Base-by-base conservation (phyloP, 1,139 yeast species). In the Debaryomyces coudertii region DNA sequence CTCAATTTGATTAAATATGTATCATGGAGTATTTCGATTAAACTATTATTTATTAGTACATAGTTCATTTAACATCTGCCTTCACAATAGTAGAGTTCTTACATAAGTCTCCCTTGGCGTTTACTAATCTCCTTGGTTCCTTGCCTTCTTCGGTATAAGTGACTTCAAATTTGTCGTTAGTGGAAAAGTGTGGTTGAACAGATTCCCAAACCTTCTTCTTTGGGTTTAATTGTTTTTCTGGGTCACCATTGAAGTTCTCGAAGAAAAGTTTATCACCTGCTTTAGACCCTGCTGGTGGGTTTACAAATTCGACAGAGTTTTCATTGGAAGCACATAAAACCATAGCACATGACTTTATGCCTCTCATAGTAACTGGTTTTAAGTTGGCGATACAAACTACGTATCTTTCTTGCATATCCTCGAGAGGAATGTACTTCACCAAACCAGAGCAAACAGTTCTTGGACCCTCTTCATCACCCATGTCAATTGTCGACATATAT, bases 201-300 rank as follows among this genome's bases (percentile, higher is more conserved):
- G 92, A 79, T 78, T 95, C 99, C 93, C 96, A 95, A 53, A 93
- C 78, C 81, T 95, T 95, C 87, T 93, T 95, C 85, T 95, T 95
- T 58, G 99, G 99, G 74, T 93, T 92, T 69, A 95, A 79, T 65
- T 86, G 95, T 65, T 90, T 82, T 70, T 90, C 96, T 54, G 99
- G 99, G 47, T 80, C 81, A 53, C 89, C 89, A 60, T 90, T 85
- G 67, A 76, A 90, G 49, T 89, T 95, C 72, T 90, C 97, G 62
- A 95, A 93, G 80, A 89, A 90, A 54, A 93, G 80, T 77, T 90
- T 90, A 71, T 95, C 99, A 71, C 99, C 99, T 11, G 99, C 84
- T 73, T 89, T 81, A 40, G 96, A 82, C n/a, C 92, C 96, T 35
- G 82, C 82, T 54, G 99, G 99, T 49, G 98, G 98, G 68, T 87